Evolutionary conservation across 139 green algal genomes (phyloP).

Genomic region (Chlorella sp.): DNA sequence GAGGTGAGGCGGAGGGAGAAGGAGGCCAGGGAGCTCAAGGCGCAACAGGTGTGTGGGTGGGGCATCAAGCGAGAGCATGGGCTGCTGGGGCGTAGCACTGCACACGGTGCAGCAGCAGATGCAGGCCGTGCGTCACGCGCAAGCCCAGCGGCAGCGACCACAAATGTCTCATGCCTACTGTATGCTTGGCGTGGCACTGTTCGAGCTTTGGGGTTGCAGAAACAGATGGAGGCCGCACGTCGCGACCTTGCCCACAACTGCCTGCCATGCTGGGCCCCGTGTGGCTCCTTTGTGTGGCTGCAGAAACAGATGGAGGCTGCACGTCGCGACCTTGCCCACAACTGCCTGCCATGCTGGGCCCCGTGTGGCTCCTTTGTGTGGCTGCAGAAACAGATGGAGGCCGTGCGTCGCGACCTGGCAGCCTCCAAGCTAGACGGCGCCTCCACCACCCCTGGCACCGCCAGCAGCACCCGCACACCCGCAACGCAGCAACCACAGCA

Average conservation of each 20-base stretch:
- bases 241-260: no score
- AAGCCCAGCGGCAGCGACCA: not conserved
- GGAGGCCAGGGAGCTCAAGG: constrained; percentile 32
- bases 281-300: no score
- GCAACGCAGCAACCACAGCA: no score
- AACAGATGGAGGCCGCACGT: no score
- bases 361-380: no score
- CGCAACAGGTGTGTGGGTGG: constrained; percentile 15
- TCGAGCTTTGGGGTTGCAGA: no score
- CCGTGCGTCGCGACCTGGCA: constrained; percentile 46
- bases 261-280: no score
- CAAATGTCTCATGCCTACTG: no score
- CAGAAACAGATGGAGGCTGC: no score
- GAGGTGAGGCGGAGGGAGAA: constrained; percentile 29
- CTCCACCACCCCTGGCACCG: not conserved
- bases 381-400: constrained; percentile 41
- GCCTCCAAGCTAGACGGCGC: not conserved
- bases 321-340: no score
- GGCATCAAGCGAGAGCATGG: not conserved
- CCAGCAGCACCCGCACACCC: not conserved
- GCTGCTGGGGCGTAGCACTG: not conserved
- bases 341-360: no score
- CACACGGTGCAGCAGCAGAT: not conserved
- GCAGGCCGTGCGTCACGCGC: not conserved
- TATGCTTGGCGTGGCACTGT: no score